Base-by-base conservation (phyloP, 2,329 filamentous ascomycete genomes). In the Hypoxylon sp. region DNA sequence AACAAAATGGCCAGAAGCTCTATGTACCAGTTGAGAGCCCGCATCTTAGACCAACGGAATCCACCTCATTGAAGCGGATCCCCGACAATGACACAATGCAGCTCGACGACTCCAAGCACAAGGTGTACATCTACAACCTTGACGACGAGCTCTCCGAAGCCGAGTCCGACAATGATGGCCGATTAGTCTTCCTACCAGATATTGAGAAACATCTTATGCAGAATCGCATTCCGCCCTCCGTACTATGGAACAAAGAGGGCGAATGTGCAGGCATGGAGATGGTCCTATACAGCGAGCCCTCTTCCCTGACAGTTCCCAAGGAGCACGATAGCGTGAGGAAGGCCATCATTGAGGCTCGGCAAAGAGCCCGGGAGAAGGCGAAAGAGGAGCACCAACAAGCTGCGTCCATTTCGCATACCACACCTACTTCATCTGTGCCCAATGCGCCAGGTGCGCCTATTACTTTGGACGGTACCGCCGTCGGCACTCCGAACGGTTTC, bases 81-180 rank as follows among this genome's bases (percentile, higher is more conserved):
- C 58, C 72, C 52, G 76, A 77, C 19, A 82, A 88, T 70, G 91
- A 94, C 73, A 77, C 80, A 63, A 98, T 98, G 95, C 87, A 92
- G 63, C 79, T 98, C 67, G 94, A 98, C 81, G 91, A 97, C 80
- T 91, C 92, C 33, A 92, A 92, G 75, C 86, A 97, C 82, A 93
- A 92, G 77, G 89, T 98, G 67, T 98, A 96, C 84, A 94, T 99
- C 74, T 91, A 94, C 83, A 90, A 97, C 80, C 85, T 99, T 9
- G 94, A 97, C 77, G 92, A 92, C 74, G 95, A 98, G 81, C 87
- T 98, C 33, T 91, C 91, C 13, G 89, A 91, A 71, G 83, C 86
- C 46, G 85, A 89, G 9, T 71, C 74, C 62, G 81, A 84, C 55
- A 84, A 86, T 67, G 84, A 87, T 22, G 86, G 87, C 72, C 86